A percentile compares a stretch with the other conserved stretches of the same genome.
These are phyloP conservation scores for Microcera coccophila DNA, from an alignment of 2,329 filamentous ascomycete species.

Conservation along the genomic window DNA sequence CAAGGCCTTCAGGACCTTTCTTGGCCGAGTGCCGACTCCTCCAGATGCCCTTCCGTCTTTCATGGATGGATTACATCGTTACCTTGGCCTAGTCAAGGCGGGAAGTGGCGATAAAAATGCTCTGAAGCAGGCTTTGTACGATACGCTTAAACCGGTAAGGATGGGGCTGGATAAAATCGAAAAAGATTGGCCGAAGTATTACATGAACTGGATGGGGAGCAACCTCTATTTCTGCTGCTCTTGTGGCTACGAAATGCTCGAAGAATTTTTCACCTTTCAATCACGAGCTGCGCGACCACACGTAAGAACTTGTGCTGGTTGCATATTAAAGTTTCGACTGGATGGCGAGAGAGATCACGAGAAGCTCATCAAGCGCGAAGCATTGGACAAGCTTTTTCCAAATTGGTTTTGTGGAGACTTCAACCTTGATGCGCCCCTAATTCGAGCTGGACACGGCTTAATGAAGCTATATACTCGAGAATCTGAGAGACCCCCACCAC, in stretches of 20 bases:
- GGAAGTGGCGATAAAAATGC: conserved; percentile 2
- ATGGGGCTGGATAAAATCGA: conserved; percentile 22
- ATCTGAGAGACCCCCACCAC: conserved; percentile 5
- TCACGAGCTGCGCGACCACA: conserved; percentile 6
- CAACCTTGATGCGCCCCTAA: conserved; percentile 32
- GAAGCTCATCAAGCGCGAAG: conserved; percentile 15
- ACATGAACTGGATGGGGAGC: conserved; percentile 22
- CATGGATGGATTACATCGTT: conserved; percentile 33
- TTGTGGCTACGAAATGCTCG: conserved; percentile 32
- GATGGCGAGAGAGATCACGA: conserved; percentile 32
- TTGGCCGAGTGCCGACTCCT: conserved; percentile 28
- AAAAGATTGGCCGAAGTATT: conserved; percentile 23
- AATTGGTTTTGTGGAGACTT: conserved; percentile 23
- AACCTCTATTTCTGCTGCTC: conserved; percentile 30
- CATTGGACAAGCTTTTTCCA: conserved; percentile 24
- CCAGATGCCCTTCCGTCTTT: conserved; percentile 29
- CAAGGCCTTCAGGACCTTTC: conserved; percentile 29
- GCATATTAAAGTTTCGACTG: conserved; percentile 25
- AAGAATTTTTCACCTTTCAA: conserved; percentile 28
- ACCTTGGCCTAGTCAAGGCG: conserved; percentile 17
- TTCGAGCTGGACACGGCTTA: conserved; percentile 12
- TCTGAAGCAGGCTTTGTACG: conserved; percentile 24
- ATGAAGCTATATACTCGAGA: conserved; percentile 19
- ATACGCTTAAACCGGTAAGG: conserved; percentile 32
- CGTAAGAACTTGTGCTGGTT: conserved; percentile 28